A percentile compares a stretch with the other conserved stretches of the same genome.
These are phyloP conservation scores for Scutellaria barbata DNA, from an alignment of 257 asterid species.

Conservation along the genomic window DNA sequence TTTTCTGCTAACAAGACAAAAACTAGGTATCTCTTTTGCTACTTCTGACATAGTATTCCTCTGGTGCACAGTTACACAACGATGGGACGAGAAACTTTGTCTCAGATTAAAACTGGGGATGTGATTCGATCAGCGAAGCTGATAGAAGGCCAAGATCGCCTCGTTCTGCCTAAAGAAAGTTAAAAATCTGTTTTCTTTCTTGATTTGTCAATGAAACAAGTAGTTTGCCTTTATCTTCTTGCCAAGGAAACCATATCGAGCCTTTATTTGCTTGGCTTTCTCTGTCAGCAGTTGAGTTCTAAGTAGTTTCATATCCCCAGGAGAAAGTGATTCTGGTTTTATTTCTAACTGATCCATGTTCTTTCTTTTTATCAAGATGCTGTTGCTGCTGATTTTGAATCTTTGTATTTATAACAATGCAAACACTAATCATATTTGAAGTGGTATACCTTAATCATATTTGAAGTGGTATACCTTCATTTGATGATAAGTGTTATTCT, in stretches of 20 bases:
- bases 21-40: background rate
- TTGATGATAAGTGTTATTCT: no score
- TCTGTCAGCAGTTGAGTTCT: background rate
- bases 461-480: background rate
- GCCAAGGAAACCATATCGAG: no score
- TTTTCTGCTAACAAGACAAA: background rate
- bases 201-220: no score
- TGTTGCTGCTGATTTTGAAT: constrained; percentile 15
- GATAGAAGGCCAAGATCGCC: constrained; percentile 88
- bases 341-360: background rate
- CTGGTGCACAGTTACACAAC: constrained; percentile 64
- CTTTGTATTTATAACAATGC: constrained; percentile 2
- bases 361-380: background rate
- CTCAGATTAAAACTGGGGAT: constrained; percentile 86
- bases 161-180: constrained; percentile 60
- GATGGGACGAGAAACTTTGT: constrained; percentile 63
- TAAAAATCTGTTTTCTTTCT: constrained; percentile 15
- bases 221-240: no score
- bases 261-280: no score
- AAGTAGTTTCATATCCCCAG: background rate
- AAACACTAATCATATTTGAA: background rate
- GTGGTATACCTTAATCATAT: background rate
- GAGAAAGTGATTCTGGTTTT: constrained; percentile 2
- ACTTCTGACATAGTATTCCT: constrained; percentile 26
- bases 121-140: constrained; percentile 79